Base-by-base conservation (phyloP, 2,329 filamentous ascomycete species). In the Byssothecium circinans region DNA sequence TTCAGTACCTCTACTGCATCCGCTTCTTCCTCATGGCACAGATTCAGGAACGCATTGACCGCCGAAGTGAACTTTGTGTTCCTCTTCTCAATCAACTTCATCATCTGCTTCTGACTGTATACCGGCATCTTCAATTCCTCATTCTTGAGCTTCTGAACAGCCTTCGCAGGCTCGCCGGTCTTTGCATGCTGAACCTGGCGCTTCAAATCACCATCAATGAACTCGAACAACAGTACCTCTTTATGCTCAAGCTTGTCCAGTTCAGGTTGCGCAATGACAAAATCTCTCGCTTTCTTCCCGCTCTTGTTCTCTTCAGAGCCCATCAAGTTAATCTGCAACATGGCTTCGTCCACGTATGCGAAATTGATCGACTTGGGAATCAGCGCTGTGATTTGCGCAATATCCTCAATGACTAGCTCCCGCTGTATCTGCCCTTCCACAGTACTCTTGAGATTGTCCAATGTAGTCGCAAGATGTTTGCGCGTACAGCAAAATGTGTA, bases 401-500 rank as follows among this genome's bases (percentile, higher is more conserved):
- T 84, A 72, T 97, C 91, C 50, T 88, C 84, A 17, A 94, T 74
- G 0, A 77, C 77, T 34, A 99, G 72, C 15, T 84, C 76, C 19
- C 82, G 80, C 60, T 87, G 86, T 50, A 85, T 91, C 64, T 96
- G 90, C 0, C 82, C 82, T 69, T 96, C 90, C 1, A 97, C 92
- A 0, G 92, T 83, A 8, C 84, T 81, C 58, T 86, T 90, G 38
- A 99, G 88, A 5, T 87, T 96, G 14, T 94, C 88, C 57, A 96
- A 90, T 0, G 92, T 96, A 0, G 94, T 97, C 0, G 89, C 85
- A 22, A 97, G 80, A 61, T 97, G 89, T 67, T 95, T 96, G 37
- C 94, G 85, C 1, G 92, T 92, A 66, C 86, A 94, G 74, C 90
- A 95, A 66, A 99, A 97, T 0, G 94, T 97, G 61, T 90, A 96